Evolutionary conservation across 2,329 filamentous ascomycete genomes (phyloP).

Genomic region (Pezicula radicicola): DNA sequence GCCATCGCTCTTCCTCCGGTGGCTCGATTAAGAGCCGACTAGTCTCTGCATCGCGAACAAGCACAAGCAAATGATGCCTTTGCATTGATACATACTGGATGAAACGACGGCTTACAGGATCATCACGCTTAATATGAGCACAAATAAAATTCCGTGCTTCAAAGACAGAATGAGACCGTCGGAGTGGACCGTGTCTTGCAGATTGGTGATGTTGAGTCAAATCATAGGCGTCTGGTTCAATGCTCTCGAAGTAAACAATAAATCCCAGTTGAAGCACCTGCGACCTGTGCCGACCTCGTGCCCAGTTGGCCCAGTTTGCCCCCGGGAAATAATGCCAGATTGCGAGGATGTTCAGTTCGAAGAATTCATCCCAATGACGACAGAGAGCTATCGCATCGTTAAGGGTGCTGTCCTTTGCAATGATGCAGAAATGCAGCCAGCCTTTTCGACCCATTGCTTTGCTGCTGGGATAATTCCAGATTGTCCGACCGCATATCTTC

Average conservation of each 20-base stretch:
- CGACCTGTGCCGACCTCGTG: conserved; percentile 30
- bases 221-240: conserved; percentile 25
- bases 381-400: conserved; percentile 43
- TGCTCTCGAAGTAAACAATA: conserved; percentile 16
- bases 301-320: conserved; percentile 40
- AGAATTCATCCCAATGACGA: conserved; percentile 48
- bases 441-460: conserved; percentile 43
- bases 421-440: conserved; percentile 48
- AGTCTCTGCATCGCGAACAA: conserved; percentile 39
- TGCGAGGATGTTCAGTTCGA: conserved; percentile 42
- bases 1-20: conserved; percentile 35
- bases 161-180: conserved; percentile 30
- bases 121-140: conserved; percentile 35
- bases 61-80: conserved; percentile 30
- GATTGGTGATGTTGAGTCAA: conserved; percentile 29
- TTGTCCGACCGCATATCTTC: conserved; percentile 43
- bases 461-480: conserved; percentile 49
- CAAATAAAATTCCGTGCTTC: conserved; percentile 39
- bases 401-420: conserved; percentile 44
- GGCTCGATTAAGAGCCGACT: conserved; percentile 33
- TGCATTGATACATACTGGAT: conserved; percentile 40
- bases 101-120: conserved; percentile 36
- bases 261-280: conserved; percentile 37
- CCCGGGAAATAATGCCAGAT: conserved; percentile 44
- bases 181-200: conserved; percentile 29